Evolutionary conservation across 2,329 filamentous ascomycete genomes (phyloP), one percentile per base, ranked within the genome.

Genomic region (Colletotrichum truncatum): DNA sequence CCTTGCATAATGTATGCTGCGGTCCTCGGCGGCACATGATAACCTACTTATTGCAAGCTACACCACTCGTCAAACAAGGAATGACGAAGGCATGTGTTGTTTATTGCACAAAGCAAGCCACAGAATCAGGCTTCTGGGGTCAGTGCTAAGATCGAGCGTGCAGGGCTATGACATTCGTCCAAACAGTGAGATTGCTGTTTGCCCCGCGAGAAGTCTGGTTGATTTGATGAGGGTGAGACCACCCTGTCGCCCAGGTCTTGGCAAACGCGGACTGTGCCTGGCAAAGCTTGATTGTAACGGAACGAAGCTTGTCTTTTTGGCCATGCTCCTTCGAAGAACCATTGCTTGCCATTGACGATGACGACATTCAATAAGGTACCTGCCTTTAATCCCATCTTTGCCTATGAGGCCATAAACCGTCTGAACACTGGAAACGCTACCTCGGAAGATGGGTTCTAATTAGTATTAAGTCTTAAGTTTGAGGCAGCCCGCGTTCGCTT

Each of bases 201-300:
- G 57, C 38, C 56, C 28, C 28, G 34, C 32, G 23, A 32, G 41
- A 25, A 30, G 36, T 55, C 18, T n/a, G n/a, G n/a, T 26, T 55
- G 41, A 18, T 54, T 55, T 55, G 62, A 55, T 61, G 57, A 54
- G 57, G 9, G 26, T 41, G 49, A 62, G 56, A 62, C 62, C 63
- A 63, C 23, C 43, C 41, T 43, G 49, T 56, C 51, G 51, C 58
- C 51, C 43, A 49, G 45, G 63, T 53, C 63, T 66, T 66, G 63
- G 63, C 57, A 51, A 66, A 66, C 16, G 63, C 63, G 63, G 58
- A 43, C 58, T 56, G 63, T 52, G 63, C 28, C 49, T 45, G 38
- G 45, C n/a, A 63, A 61, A 66, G 63, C 63, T 66, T 66, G 63
- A 54, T 38, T 23, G 26, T 26, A 41, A 38, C 43, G 34, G 49